Conservation (phyloP, 306 rosid genomes). For the Quercus aquifolioides region DNA sequence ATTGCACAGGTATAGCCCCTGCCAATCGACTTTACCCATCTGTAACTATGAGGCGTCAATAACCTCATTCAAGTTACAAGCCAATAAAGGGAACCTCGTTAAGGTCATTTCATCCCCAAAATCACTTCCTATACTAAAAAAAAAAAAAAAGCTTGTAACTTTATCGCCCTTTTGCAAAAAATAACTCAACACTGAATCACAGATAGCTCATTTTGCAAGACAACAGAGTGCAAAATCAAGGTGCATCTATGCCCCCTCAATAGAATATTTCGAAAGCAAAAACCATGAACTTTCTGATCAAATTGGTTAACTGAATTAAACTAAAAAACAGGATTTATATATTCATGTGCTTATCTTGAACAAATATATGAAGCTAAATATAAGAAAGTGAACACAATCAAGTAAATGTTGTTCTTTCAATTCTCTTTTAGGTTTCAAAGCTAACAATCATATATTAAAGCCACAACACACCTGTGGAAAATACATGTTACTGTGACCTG, state of each 20-base stretch:
- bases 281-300: not conserved
- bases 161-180: not conserved
- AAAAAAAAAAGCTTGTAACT: not conserved
- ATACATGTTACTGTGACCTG: conserved; percentile 95
- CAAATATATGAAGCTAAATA: not conserved
- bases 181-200: not conserved
- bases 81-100: not conserved
- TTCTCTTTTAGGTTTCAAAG: not conserved
- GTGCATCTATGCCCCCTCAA: not conserved
- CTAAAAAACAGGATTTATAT: not conserved
- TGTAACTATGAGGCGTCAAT: not conserved
- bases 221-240: not conserved
- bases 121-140: no score
- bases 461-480: conserved; percentile 80
- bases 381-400: not conserved
- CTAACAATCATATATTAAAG: not conserved
- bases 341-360: not conserved
- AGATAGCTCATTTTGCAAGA: not conserved
- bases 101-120: not conserved
- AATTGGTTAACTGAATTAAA: not conserved
- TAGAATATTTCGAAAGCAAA: not conserved
- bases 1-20: not conserved
- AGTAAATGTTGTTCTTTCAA: not conserved
- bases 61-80: no score
- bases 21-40: not conserved